phyloP scores from a whole-genome alignment of 805 yeast genomes.

The Ogataea neopini region DNA sequence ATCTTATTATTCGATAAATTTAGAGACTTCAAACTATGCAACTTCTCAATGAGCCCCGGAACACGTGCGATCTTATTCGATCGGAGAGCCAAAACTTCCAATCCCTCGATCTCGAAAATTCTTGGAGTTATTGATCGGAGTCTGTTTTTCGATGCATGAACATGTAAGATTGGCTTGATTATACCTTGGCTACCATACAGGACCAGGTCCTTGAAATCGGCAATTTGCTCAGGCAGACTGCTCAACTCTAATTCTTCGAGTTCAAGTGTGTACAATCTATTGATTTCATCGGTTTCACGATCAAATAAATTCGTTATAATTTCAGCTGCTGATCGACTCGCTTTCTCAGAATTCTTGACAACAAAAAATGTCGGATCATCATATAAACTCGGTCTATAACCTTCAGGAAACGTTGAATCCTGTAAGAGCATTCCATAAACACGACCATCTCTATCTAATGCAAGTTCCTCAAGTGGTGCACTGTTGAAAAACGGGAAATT shows the following conservation, averaged over 20 bases:
- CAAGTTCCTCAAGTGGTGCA: conserved; percentile 37
- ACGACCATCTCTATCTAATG: conserved; percentile 49
- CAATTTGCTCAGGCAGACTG: conserved; percentile 57
- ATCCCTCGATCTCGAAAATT: conserved; percentile 48
- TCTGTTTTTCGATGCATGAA: conserved; percentile 53
- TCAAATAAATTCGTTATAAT: conserved; percentile 50
- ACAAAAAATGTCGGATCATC: conserved; percentile 38
- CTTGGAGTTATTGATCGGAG: conserved; percentile 49
- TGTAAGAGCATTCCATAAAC: conserved; percentile 36
- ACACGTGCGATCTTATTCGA: conserved; percentile 47
- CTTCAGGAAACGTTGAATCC: conserved; percentile 31
- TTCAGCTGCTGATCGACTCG: conserved; percentile 39
- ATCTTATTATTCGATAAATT: conserved; percentile 54
- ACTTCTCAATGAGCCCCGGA: conserved; percentile 48
- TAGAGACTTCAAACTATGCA: conserved; percentile 47
- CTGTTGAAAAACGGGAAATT: conserved; percentile 1
- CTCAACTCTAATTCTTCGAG: conserved; percentile 49
- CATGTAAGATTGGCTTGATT: conserved; percentile 41
- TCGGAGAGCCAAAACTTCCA: conserved; percentile 54
- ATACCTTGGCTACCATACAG: conserved; percentile 38
- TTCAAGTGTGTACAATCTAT: conserved; percentile 43
- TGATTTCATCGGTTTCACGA: conserved; percentile 26
- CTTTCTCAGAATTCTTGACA: conserved; percentile 25
- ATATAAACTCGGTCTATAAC: conserved; percentile 32
- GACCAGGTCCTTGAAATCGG: conserved; percentile 57